Percentiles rank a stretch among this genome's conserved stretches.
These are phyloP conservation scores for Aspergillus pseudoglaucus DNA, from an alignment of 2,329 filamentous ascomycete species.

Conservation along the genomic window DNA sequence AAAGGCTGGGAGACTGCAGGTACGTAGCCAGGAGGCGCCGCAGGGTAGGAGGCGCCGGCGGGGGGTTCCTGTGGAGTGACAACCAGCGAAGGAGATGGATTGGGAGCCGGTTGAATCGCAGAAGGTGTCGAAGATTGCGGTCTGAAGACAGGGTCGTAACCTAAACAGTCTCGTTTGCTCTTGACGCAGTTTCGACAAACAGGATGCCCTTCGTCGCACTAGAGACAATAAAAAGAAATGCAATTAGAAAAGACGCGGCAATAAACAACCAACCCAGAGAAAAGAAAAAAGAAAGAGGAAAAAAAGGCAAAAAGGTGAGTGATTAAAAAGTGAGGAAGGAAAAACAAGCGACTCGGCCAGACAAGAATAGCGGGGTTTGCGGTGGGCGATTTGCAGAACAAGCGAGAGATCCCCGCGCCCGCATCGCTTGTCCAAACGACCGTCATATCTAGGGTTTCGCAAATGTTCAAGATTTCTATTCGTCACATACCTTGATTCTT, in stretches of 20 bases:
- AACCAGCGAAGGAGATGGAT: constrained; percentile 36
- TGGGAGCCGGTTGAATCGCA: constrained; percentile 57
- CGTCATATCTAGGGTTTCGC: background rate
- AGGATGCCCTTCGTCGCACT: constrained; percentile 96
- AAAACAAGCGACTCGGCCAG: constrained; percentile 11
- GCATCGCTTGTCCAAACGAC: constrained; percentile 1
- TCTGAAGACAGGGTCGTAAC: constrained; percentile 64
- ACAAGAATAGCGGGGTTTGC: constrained; percentile 17
- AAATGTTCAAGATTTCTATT: background rate
- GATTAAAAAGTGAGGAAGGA: constrained; percentile 15
- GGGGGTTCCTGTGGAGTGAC: constrained; percentile 34
- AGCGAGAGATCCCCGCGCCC: constrained; percentile 12
- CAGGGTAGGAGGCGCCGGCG: constrained; percentile 21
- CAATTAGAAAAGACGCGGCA: constrained; percentile 15
- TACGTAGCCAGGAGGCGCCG: constrained; percentile 34
- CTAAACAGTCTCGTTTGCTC: constrained; percentile 61
- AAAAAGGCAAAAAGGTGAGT: constrained; percentile 4
- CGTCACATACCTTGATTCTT: constrained; percentile 62
- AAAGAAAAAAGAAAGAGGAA: constrained; percentile 7
- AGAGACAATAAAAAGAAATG: constrained; percentile 10
- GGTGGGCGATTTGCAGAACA: constrained; percentile 10
- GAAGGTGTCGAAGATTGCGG: constrained; percentile 62
- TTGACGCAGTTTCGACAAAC: constrained; percentile 69
- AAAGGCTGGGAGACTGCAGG: constrained; percentile 34
- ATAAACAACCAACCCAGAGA: constrained; percentile 7